These are phyloP conservation scores for Aegilops speltoides DNA, from an alignment of 176 grass and related monocot genomes.

Conservation along the genomic window DNA sequence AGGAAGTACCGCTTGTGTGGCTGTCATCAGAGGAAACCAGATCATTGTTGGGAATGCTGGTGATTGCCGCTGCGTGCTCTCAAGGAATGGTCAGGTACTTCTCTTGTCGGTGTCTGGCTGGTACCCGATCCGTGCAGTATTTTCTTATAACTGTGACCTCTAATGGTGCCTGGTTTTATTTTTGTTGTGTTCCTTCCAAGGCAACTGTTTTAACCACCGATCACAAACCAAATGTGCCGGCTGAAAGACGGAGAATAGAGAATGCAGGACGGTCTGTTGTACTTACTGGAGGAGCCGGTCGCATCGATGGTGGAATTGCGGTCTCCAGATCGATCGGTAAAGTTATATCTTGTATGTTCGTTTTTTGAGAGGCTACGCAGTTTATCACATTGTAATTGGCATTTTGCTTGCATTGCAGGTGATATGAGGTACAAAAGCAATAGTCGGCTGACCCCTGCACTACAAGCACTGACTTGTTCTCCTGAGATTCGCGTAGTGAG, in stretches of 20 bases:
- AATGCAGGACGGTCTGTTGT: constrained; percentile 1
- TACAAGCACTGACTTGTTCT: constrained; percentile 37
- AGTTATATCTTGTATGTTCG: neutral
- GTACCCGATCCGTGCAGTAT: constrained; percentile 1
- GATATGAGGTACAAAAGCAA: constrained; percentile 36
- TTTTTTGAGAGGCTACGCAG: neutral
- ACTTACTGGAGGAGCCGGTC: neutral
- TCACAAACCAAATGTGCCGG: constrained; percentile 27
- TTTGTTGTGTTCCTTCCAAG: constrained; percentile 12
- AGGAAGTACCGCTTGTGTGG: constrained; percentile 45
- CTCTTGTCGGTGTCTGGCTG: neutral
- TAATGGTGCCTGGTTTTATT: constrained; percentile 19
- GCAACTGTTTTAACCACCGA: constrained; percentile 28
- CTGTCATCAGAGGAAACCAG: constrained; percentile 40
- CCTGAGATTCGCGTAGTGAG: constrained; percentile 47
- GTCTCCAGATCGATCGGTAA: constrained; percentile 44
- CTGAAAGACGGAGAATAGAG: constrained; percentile 37
- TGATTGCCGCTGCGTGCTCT: constrained; percentile 50
- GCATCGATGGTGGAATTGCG: constrained; percentile 32
- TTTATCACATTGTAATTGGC: neutral
- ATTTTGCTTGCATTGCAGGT: constrained; percentile 34
- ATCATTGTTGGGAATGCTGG: constrained; percentile 58
- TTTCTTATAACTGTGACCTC: constrained; percentile 4
- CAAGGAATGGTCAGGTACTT: constrained; percentile 40
- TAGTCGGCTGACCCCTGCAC: neutral